Percentiles rank a stretch among this genome's conserved stretches.
Evolutionary conservation across 345 rosid genomes (phyloP).

Genomic region (Gossypium arboreum): DNA sequence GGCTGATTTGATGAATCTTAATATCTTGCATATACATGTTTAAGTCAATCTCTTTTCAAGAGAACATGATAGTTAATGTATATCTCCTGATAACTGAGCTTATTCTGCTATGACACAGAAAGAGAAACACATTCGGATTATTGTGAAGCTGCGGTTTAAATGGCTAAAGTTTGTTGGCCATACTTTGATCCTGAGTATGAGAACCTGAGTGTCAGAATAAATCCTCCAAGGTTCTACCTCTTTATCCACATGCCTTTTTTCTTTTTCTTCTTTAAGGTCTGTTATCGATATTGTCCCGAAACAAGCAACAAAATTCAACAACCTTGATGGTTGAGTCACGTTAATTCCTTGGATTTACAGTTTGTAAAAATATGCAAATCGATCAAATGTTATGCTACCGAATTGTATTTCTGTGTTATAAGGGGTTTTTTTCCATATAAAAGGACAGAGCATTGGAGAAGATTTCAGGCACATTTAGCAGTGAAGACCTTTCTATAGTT

Average conservation of each 20-base stretch:
- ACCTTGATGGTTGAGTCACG: neutral
- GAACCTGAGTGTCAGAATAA: constrained; percentile 79
- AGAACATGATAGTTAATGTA: neutral
- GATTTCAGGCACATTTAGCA: neutral
- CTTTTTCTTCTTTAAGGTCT: neutral
- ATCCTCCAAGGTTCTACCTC: constrained; percentile 76
- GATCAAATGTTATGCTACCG: neutral
- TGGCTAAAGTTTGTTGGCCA: constrained; percentile 84
- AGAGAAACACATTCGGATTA: constrained; percentile 3
- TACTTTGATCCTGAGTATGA: constrained; percentile 97
- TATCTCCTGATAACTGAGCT: neutral
- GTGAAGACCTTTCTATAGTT: neutral
- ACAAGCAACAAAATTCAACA: neutral
- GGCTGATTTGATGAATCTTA: neutral
- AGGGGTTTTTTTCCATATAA: neutral
- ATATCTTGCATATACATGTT: neutral
- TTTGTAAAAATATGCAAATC: neutral
- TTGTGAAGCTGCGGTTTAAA: constrained; percentile 23
- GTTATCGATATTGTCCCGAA: neutral
- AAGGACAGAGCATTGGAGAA: neutral
- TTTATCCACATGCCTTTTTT: neutral
- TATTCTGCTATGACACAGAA: constrained; percentile 13
- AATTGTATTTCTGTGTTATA: too few species aligned
- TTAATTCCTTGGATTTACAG: neutral
- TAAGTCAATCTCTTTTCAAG: neutral